Percentiles rank a stretch among this genome's conserved stretches.
These are phyloP conservation scores for Pyrenochaeta sp. DNA, from an alignment of 2,329 filamentous ascomycete species.

Conservation along the genomic window DNA sequence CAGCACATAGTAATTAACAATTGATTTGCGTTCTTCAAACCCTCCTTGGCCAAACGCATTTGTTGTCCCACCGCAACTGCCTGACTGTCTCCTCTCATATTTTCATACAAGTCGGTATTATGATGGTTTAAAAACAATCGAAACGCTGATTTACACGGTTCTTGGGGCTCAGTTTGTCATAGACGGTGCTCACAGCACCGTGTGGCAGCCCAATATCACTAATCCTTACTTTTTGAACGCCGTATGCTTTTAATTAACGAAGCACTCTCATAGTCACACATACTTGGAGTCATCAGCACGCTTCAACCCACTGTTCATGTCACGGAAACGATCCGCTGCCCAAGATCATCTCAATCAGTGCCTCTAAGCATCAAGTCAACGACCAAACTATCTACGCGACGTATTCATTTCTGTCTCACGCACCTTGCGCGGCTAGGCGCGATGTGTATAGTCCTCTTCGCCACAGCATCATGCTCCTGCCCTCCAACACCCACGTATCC, in stretches of 20 bases:
- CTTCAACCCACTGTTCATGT: too few relatives aligned
- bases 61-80: constrained; percentile 24
- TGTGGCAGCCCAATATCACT: too few relatives aligned
- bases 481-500: constrained; percentile 28
- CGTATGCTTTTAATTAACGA: too few relatives aligned
- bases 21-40: constrained; percentile 20
- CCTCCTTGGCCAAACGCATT: constrained; percentile 11
- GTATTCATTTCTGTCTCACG: not conserved
- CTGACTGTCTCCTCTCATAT: constrained; percentile 8
- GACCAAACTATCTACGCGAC: not conserved
- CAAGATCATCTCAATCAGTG: too few relatives aligned
- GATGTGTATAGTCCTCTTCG: constrained; percentile 40
- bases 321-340: too few relatives aligned
- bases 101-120: not conserved
- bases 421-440: not conserved
- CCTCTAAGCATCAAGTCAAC: not conserved
- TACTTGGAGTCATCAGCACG: too few relatives aligned
- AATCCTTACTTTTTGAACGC: too few relatives aligned
- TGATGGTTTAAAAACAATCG: constrained; percentile 3
- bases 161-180: not conserved
- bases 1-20: constrained; percentile 4
- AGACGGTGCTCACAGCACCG: too few relatives aligned
- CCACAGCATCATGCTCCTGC: constrained; percentile 30
- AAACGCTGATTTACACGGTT: not conserved
- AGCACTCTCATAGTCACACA: too few relatives aligned